A percentile compares a stretch with the other conserved stretches of the same genome.
Evolutionary conservation across 1,284 basidiomycete genomes (phyloP).

Genomic region (Entoloma clypeatum): DNA sequence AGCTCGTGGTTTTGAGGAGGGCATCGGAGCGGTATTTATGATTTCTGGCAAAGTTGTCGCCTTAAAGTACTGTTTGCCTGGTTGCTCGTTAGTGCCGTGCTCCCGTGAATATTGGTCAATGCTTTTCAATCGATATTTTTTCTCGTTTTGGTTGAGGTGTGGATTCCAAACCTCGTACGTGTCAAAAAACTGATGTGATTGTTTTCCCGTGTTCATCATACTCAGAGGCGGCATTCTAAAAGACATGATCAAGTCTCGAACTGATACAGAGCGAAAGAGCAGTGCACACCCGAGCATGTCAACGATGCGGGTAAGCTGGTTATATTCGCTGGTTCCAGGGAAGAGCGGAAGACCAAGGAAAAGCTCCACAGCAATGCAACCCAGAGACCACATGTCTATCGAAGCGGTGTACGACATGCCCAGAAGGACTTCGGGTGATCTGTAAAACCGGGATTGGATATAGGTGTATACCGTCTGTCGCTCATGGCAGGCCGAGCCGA

Average conservation of each 20-base stretch:
- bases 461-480: constrained; percentile 99
- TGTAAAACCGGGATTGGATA: constrained; percentile 98
- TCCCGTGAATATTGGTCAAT: constrained; percentile 95
- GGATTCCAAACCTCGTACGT: constrained; percentile 66
- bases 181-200: constrained; percentile 94
- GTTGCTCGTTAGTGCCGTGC: constrained; percentile 93
- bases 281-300: constrained; percentile 92
- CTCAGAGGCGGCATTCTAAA: constrained; percentile 80
- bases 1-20: constrained; percentile 72
- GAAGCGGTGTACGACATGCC: constrained; percentile 92
- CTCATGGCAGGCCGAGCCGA: constrained; percentile 98
- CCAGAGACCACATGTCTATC: constrained; percentile 95
- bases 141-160: constrained; percentile 66
- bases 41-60: constrained; percentile 93
- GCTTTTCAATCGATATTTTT: constrained; percentile 86
- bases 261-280: constrained; percentile 7
- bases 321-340: constrained; percentile 98
- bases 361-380: constrained; percentile 96
- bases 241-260: constrained; percentile 2
- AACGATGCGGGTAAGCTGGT: constrained; percentile 94
- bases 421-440: constrained; percentile 95
- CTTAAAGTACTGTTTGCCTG: constrained; percentile 98
- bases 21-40: constrained; percentile 92
- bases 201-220: constrained; percentile 96
- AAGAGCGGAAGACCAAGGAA: constrained; percentile 96